Conservation (phyloP, 495 filamentous ascomycete species). For the Alectoria sarmentosa region DNA sequence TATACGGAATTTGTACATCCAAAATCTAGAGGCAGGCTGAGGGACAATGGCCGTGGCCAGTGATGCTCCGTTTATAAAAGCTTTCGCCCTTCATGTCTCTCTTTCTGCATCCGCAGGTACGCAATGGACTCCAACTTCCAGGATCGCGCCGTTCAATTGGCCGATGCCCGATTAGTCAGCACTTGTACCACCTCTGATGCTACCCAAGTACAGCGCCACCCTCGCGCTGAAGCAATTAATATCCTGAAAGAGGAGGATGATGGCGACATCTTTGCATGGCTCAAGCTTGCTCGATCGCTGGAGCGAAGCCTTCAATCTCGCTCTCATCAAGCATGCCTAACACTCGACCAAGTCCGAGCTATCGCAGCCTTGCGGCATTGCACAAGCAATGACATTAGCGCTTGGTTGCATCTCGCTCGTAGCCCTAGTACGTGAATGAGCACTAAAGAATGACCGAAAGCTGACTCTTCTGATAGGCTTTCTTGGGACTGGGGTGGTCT, state of each 20-base stretch:
- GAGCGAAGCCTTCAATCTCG: background rate
- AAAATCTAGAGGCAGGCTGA: background rate
- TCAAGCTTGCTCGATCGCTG: background rate
- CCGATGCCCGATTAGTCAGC: background rate
- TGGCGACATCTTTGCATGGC: background rate
- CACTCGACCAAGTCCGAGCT: background rate
- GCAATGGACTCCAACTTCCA: background rate
- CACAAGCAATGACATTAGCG: background rate
- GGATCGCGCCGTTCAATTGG: background rate
- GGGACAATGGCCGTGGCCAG: slow-evolving; percentile 1
- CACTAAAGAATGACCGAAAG: too few species aligned
- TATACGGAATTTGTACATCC: background rate
- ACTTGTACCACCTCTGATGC: too few species aligned
- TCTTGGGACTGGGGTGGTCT: background rate
- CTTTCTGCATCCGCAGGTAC: background rate
- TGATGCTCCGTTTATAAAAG: background rate
- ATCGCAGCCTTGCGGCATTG: background rate
- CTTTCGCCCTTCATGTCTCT: background rate
- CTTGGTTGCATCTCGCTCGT: background rate
- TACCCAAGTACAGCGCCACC: too few species aligned
- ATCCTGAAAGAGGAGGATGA: slow-evolving; percentile 7
- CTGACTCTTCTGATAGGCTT: background rate
- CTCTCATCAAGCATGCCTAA: background rate
- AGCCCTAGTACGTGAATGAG: background rate
- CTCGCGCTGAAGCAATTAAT: background rate